These are phyloP conservation scores for Singerocomus inundabilis DNA, from an alignment of 1,284 basidiomycete species.

Conservation along the genomic window DNA sequence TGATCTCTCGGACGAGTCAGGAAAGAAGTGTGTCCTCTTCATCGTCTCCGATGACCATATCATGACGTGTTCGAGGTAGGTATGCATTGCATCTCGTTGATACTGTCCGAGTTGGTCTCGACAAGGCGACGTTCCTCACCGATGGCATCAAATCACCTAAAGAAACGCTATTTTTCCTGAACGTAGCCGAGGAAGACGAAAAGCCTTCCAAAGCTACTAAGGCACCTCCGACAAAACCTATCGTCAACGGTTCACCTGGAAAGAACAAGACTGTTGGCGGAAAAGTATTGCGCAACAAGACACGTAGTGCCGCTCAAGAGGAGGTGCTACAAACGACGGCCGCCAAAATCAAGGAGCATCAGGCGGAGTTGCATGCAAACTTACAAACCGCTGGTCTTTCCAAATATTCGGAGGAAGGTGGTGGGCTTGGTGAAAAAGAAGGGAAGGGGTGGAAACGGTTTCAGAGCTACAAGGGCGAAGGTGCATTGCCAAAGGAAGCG, in stretches of 20 bases:
- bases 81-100: slow-evolving; percentile 91
- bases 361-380: slow-evolving; percentile 78
- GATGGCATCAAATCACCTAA: slow-evolving; percentile 81
- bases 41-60: slow-evolving; percentile 2
- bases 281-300: slow-evolving; percentile 83
- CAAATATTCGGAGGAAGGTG: slow-evolving; percentile 79
- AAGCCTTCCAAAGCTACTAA: slow-evolving; percentile 56
- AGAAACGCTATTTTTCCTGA: slow-evolving; percentile 88
- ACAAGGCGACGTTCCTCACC: slow-evolving; percentile 73
- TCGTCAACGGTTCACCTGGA: slow-evolving; percentile 59
- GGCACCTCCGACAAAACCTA: slow-evolving; percentile 52
- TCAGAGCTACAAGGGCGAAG: slow-evolving; percentile 96
- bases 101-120: slow-evolving; percentile 78
- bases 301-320: slow-evolving; percentile 75
- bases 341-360: slow-evolving; percentile 84
- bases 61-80: slow-evolving; percentile 38
- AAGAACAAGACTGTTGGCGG: slow-evolving; percentile 77
- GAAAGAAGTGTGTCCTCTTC: slow-evolving; percentile 59
- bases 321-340: slow-evolving; percentile 70
- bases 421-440: slow-evolving; percentile 70
- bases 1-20: slow-evolving; percentile 74
- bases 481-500: slow-evolving; percentile 78
- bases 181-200: slow-evolving; percentile 49
- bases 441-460: slow-evolving; percentile 94
- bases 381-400: slow-evolving; percentile 84